Evolutionary conservation across 805 yeast species (phyloP), one percentile per base, ranked within the genome.

Genomic region (Huiozyma sinensis): DNA sequence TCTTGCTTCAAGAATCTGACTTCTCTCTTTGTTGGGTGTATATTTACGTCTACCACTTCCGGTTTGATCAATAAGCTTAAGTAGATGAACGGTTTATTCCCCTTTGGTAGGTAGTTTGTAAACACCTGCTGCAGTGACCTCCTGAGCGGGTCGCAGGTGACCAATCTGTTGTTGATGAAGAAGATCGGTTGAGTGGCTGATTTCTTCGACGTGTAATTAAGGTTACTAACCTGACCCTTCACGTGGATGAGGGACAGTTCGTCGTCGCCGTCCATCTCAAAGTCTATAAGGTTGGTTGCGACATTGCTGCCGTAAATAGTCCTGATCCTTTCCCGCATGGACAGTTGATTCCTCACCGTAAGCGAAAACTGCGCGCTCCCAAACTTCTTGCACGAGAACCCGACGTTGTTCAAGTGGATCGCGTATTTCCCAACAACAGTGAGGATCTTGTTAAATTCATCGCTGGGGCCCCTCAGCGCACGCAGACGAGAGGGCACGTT

Each of bases 21-120:
- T 54, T 90, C 97, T 46, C 90, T 72, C 53, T 92, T 92, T 0
- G 97, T 90, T 0, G 98, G 98, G 57, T 92, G 98, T 10, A 92
- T 81, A 58, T 92, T 92, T 11, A 92, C 97, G 60, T 92, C 98
- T 6, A 92, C 71, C 47, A 81, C 79, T 32, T 64, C 65, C 0
- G 96, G 84, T 24, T 71, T 67, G 2, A 92, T 76, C 13, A 67
- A 66, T n/a, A 92, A 58, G 40, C 84, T 71, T 42, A 92, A 46
- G 61, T 88, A 92, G 1, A 85, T 71, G 57, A 92, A 92, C 0
- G 95, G 82, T 50, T 72, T 76, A 38, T 69, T 70, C 0, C 94
- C 94, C 51, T 81, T 84, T 0, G 97, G 96, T 13, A 90, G 62
- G 56, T 75, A 84, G 3, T 73, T 63, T 13, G 78, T 69, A 55